Evolutionary conservation across 371 early-diverging fungal genomes (phyloP).

Genomic region (Syncephalastrum monosporum): DNA sequence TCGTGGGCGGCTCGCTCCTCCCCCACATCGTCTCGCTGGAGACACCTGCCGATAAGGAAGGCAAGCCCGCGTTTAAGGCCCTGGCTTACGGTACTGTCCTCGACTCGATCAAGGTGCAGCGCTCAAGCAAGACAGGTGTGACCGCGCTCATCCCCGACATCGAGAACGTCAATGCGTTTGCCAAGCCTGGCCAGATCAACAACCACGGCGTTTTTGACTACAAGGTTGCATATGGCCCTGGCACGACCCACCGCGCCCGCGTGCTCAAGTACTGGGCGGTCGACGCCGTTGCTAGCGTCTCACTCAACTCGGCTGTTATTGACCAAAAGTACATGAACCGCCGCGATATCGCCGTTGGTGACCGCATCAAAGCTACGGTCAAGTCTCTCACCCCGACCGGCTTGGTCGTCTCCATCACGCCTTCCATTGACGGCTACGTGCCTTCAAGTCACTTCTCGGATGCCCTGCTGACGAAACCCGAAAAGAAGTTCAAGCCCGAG

Average conservation of each 20-base stretch:
- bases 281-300: slow-evolving; percentile 69
- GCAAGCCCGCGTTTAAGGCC: slow-evolving; percentile 21
- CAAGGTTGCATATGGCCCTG: slow-evolving; percentile 63
- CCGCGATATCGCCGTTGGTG: slow-evolving; percentile 72
- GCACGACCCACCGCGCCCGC: slow-evolving; percentile 71
- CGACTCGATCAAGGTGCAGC: slow-evolving; percentile 58
- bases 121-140: slow-evolving; percentile 49
- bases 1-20: slow-evolving; percentile 58
- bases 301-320: slow-evolving; percentile 71
- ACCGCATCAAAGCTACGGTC: slow-evolving; percentile 60
- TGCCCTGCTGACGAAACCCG: slow-evolving; percentile 68
- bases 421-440: slow-evolving; percentile 69
- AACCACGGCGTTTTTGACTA: slow-evolving; percentile 37
- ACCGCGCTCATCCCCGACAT: slow-evolving; percentile 50
- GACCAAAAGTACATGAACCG: slow-evolving; percentile 67
- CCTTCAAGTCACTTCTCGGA: slow-evolving; percentile 79
- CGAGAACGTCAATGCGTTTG: slow-evolving; percentile 54
- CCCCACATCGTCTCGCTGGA: slow-evolving; percentile 50
- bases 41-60: slow-evolving; percentile 3
- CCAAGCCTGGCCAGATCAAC: slow-evolving; percentile 11
- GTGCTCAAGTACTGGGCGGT: slow-evolving; percentile 78
- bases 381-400: slow-evolving; percentile 55
- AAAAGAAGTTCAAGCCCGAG: slow-evolving; percentile 78
- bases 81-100: slow-evolving; percentile 63
- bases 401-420: slow-evolving; percentile 65